Evolutionary conservation across 345 rosid species (phyloP).

Genomic region (Noccaea bulbosa): DNA sequence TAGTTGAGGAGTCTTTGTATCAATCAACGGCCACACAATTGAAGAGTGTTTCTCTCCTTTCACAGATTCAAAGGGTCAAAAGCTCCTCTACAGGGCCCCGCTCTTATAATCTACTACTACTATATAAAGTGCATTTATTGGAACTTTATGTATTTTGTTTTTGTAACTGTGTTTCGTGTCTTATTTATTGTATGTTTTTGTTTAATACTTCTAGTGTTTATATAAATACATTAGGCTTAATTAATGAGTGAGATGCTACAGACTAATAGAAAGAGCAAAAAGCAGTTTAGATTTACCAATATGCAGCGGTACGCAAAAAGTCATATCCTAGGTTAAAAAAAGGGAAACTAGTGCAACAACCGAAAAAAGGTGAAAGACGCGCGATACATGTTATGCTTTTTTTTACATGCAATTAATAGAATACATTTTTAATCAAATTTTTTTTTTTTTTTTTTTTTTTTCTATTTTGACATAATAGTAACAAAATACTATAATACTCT

Average conservation of each 20-base stretch:
- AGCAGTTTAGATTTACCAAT: not conserved
- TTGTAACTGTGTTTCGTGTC: not conserved
- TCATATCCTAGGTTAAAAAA: no score
- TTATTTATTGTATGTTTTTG: not conserved
- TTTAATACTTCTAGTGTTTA: not conserved
- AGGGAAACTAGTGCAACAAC: no score
- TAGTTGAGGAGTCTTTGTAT: constrained; percentile 49
- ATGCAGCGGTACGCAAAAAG: not conserved
- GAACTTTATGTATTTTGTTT: constrained; percentile 1
- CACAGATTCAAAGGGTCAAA: constrained; percentile 51
- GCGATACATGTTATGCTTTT: no score
- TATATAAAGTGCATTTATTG: constrained; percentile 29
- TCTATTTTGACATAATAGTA: no score
- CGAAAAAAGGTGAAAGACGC: no score
- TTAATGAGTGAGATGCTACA: not conserved
- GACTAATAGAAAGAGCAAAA: no score
- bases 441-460: no score
- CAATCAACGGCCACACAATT: constrained; percentile 24
- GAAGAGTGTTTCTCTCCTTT: constrained; percentile 42
- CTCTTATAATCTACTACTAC: constrained; percentile 15
- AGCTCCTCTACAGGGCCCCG: constrained; percentile 21
- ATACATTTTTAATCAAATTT: no score
- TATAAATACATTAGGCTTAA: not conserved
- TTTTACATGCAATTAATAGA: no score
- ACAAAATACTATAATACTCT: no score